These are phyloP conservation scores for Talaromyces sp. DNA, from an alignment of 2,329 filamentous ascomycete genomes.

Conservation along the genomic window DNA sequence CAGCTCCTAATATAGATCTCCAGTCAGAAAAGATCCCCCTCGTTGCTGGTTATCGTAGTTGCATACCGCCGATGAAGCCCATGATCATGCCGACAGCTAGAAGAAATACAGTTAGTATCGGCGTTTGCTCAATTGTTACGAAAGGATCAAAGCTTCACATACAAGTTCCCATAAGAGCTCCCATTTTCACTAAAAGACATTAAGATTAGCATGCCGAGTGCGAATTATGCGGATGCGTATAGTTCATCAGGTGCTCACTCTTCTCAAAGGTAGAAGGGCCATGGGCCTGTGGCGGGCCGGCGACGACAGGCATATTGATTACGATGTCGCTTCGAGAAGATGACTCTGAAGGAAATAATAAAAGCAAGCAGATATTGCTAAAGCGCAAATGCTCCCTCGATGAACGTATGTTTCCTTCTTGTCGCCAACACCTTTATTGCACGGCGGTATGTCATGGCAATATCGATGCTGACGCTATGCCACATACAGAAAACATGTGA, in stretches of 20 bases:
- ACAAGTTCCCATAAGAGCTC: conserved; percentile 98
- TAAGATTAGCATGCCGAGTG: conserved; percentile 14
- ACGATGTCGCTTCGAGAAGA: neutral
- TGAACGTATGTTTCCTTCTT: neutral
- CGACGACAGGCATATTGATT: conserved; percentile 52
- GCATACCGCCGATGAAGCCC: conserved; percentile 88
- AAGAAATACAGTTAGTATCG: conserved; percentile 13
- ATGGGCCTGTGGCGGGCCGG: conserved; percentile 46
- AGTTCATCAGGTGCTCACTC: conserved; percentile 46
- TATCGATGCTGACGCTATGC: neutral
- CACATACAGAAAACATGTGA: neutral
- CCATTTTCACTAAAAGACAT: conserved; percentile 77
- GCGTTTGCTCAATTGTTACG: neutral
- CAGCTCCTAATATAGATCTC: conserved; percentile 58
- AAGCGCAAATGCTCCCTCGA: neutral
- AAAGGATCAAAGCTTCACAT: conserved; percentile 41
- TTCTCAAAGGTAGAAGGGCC: conserved; percentile 68
- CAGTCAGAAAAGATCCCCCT: neutral
- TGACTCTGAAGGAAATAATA: neutral
- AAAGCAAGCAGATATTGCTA: neutral
- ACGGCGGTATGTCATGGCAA: neutral
- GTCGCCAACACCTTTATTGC: conserved; percentile 1
- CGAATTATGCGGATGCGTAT: neutral
- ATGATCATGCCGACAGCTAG: conserved; percentile 92
- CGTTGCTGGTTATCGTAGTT: neutral